Conservation (phyloP, 495 filamentous ascomycete species). For the Emericellopsis terricola region DNA sequence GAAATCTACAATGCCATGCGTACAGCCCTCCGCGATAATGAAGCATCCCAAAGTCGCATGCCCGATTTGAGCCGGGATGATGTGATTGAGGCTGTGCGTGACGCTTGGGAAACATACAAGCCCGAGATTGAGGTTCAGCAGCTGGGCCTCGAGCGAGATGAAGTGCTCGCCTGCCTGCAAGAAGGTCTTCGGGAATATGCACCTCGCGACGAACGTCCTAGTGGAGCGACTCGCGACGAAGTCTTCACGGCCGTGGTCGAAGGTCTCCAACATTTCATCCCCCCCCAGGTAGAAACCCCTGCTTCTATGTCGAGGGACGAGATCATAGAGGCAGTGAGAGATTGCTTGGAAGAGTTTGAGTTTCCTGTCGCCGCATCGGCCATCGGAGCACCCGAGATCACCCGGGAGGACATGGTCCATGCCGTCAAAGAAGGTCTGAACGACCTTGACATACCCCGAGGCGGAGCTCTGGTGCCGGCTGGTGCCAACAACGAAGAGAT, state of each 20-base stretch:
- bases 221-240: slow-evolving; percentile 52
- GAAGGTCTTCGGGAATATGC: slow-evolving; percentile 68
- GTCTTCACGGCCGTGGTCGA: slow-evolving; percentile 68
- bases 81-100: slow-evolving; percentile 66
- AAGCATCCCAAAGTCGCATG: slow-evolving; percentile 25
- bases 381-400: slow-evolving; percentile 16
- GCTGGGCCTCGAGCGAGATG: slow-evolving; percentile 73
- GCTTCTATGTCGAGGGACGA: slow-evolving; percentile 58
- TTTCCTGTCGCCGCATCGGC: slow-evolving; percentile 33
- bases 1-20: slow-evolving; percentile 70
- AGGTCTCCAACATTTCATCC: slow-evolving; percentile 58
- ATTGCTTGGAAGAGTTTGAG: slow-evolving; percentile 60
- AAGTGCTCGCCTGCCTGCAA: slow-evolving; percentile 66
- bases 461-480: slow-evolving; percentile 16
- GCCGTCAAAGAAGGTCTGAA: slow-evolving; percentile 35
- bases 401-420: slow-evolving; percentile 31
- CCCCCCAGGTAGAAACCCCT: slow-evolving; percentile 48
- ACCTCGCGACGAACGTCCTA: slow-evolving; percentile 24
- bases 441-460: slow-evolving; percentile 23
- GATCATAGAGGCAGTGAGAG: slow-evolving; percentile 53
- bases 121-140: slow-evolving; percentile 82
- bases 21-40: slow-evolving; percentile 52
- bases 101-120: slow-evolving; percentile 82
- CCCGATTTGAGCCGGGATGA: slow-evolving; percentile 45
- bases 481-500: slow-evolving; percentile 36